Evolutionary conservation across 2,329 filamentous ascomycete genomes (phyloP).

Genomic region (Penicillium hesseltinei): DNA sequence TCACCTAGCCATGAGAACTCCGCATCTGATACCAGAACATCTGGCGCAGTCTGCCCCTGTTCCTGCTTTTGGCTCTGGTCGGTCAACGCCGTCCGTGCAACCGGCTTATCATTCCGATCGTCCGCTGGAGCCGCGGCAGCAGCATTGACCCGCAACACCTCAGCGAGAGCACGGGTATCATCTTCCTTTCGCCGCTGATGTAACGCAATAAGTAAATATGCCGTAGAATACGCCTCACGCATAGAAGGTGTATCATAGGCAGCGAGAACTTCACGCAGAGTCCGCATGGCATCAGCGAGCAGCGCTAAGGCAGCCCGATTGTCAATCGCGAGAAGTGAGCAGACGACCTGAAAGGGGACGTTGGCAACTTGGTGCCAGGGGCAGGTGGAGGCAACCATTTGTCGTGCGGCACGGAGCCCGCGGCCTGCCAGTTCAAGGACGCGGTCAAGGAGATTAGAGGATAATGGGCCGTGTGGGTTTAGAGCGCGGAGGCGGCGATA

Average conservation of each 20-base stretch:
- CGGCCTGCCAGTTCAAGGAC: conserved; percentile 48
- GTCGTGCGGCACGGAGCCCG: conserved; percentile 50
- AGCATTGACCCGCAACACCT: conserved; percentile 41
- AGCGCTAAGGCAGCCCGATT: conserved; percentile 49
- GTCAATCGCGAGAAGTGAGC: conserved; percentile 56
- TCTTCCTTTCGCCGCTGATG: conserved; percentile 54
- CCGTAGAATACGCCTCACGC: conserved; percentile 55
- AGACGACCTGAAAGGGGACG: conserved; percentile 59
- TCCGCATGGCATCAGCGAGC: conserved; percentile 53
- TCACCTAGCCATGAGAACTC: conserved; percentile 47
- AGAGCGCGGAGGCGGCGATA: conserved; percentile 55
- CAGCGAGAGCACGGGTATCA: conserved; percentile 36
- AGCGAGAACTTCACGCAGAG: conserved; percentile 43
- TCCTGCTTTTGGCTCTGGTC: neutral
- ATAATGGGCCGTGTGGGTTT: conserved; percentile 44
- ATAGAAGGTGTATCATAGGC: conserved; percentile 50
- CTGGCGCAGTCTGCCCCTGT: conserved; percentile 10
- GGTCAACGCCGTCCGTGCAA: neutral
- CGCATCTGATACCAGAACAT: conserved; percentile 30
- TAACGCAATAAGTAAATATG: conserved; percentile 53
- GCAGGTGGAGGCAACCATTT: conserved; percentile 45
- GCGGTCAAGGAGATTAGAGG: conserved; percentile 44
- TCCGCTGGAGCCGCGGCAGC: conserved; percentile 24
- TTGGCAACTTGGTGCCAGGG: conserved; percentile 63
- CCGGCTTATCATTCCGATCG: neutral